Evolutionary conservation across 148 eudicot species (phyloP), one percentile per base, ranked within the genome.

Genomic region (Beta vulgaris): DNA sequence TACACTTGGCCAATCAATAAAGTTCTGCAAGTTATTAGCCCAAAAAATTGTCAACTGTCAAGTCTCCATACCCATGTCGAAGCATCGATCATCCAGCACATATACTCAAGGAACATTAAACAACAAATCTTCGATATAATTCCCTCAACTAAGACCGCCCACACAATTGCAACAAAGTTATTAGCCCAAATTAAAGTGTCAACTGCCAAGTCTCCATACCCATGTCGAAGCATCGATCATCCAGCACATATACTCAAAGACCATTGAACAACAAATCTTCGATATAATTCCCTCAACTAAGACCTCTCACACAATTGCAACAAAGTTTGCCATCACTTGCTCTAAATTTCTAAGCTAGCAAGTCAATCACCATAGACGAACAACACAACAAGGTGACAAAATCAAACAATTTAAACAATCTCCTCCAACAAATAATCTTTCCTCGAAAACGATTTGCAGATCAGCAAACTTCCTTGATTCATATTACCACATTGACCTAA

Each of bases 401-500:
- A 60, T 60, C 53, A 48, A 46, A 48, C 16, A 23, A 44, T 43
- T 23, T 32, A 74, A 61, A 73, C 19, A 42, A 60, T 44, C 42
- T 39, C 42, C 42, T 39, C 42, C 39, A 29, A 11, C 42, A 10
- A 60, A 10, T 2, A 32, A 73, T 4, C 32, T 23, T 26, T 36
- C n/a, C 10, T 1, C n/a, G 29, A 70, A 39, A 2, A 42, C n/a
- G 8, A 34, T 21, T 62, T 44, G 35, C 55, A 73, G 51, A 72
- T 40, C 62, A 35, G 23, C 26, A 64, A 36, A 64, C 14, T 10
- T 26, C 1, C 12, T 28, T 5, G 7, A 29, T 18, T 11, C 10
- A 29, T 29, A 6, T 29, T 8, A 49, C 59, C 42, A 69, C 73
- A 49, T 64, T 74, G 69, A 62, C 66, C 53, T 72, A 19, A 53